phyloP scores from a whole-genome alignment of 352 stramenopile genomes.

The Blastocystis sp. region DNA sequence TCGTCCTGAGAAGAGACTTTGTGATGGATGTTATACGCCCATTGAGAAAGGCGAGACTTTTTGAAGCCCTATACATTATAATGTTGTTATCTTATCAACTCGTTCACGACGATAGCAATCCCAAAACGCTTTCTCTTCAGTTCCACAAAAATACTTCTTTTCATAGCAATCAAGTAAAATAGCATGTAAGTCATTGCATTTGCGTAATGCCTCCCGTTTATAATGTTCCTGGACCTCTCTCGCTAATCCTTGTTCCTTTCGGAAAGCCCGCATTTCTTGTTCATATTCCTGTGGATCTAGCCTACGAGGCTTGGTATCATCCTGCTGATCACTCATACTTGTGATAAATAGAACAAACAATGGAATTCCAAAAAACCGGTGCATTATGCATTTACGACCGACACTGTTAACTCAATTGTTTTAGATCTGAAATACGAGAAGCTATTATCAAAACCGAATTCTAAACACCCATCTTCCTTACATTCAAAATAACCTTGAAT shows the following conservation, averaged over 20 bases:
- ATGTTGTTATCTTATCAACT: not conserved
- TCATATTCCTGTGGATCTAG: not conserved
- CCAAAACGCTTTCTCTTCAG: conserved; percentile 51
- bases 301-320: not conserved
- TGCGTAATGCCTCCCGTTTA: conserved; percentile 32
- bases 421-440: conserved; percentile 46
- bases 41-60: not conserved
- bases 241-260: not conserved
- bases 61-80: conserved; percentile 35
- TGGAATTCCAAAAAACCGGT: not conserved
- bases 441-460: conserved; percentile 59
- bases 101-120: conserved; percentile 50
- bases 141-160: conserved; percentile 58
- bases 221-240: conserved; percentile 45
- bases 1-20: not conserved
- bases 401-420: conserved; percentile 12
- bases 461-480: not conserved
- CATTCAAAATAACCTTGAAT: conserved; percentile 12
- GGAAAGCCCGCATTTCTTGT: conserved; percentile 9
- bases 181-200: conserved; percentile 42
- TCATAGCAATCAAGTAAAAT: conserved; percentile 41
- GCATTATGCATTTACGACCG: not conserved
- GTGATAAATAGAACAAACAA: not conserved
- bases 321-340: not conserved
- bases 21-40: conserved; percentile 15